Base-by-base conservation (phyloP, 768 basidiomycete genomes). In the Tulasnella sp. region DNA sequence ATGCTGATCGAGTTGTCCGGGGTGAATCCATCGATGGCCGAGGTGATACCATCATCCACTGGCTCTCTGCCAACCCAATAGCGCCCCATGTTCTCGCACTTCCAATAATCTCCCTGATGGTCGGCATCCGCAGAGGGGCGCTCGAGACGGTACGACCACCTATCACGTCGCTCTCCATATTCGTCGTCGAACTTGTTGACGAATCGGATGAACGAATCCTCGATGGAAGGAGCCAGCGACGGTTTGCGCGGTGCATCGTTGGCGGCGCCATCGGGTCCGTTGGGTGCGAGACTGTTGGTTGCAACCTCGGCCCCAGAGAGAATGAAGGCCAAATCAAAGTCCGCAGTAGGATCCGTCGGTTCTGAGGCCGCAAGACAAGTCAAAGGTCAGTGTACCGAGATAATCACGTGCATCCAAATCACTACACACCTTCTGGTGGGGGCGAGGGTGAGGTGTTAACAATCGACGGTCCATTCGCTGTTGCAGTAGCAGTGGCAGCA, bases 41-140 rank as follows among this genome's bases (percentile, higher is more conserved):
- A 39, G 26, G 72, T 29, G 42, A 74, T 42, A 23, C 77, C 46
- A 26, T 55, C 70, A 5, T 77, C 76, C 61, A 70, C 76, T 9
- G 75, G 48, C 37, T 77, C 79, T 42, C 82, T 86, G 57, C 88
- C 87, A 9, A 93, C 90, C 82, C 86, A 90, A 83, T 90, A 92
- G 76, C 87, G 85, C 16, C 92, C 92, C 51, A 90, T 87, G 46
- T 88, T 84, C 13, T 87, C 87, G 81, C 90, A 91, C 72, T 86
- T 84, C 93, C 92, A 94, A 78, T 89, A 84, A 81, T 93, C 92
- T 37, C 75, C 77, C 15, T 40, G 51, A 37, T 72, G 37, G 11
- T 42, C 40, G 4, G 70, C 67, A 35, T 74, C 40, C 23, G 18
- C 13, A 35, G 80, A 29, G 0, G 81, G 48, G 48, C 82, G 82